Conservation (phyloP, 116 monocot species). For the Cymodocea nodosa region DNA sequence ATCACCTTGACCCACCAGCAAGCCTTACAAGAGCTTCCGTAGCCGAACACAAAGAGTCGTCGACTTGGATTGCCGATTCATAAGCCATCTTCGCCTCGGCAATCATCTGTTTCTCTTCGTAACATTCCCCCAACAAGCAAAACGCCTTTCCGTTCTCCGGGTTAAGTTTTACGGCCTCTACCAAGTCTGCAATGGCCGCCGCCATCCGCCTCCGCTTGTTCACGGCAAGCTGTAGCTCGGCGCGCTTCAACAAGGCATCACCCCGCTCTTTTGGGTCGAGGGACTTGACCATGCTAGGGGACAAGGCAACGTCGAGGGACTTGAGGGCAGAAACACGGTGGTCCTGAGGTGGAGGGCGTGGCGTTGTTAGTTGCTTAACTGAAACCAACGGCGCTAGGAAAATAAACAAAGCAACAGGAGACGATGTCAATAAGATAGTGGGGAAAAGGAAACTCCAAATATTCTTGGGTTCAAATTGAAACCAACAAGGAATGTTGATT, state of each 20-base stretch:
- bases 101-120: constrained; percentile 37
- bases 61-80: constrained; percentile 31
- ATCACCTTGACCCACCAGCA: neutral
- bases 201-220: constrained; percentile 30
- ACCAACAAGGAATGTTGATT: too few species aligned
- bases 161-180: constrained; percentile 38
- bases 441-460: too few species aligned
- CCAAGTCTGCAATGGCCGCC: constrained; percentile 45
- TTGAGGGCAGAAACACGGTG: constrained; percentile 38
- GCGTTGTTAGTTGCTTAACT: too few species aligned
- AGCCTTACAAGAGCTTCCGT: constrained; percentile 36
- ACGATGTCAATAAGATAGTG: too few species aligned
- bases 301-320: constrained; percentile 49
- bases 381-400: too few species aligned
- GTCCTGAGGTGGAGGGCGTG: constrained; percentile 11
- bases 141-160: constrained; percentile 46
- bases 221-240: constrained; percentile 49
- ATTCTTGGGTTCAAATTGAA: too few species aligned
- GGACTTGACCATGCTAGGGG: constrained; percentile 32
- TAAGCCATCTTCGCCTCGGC: constrained; percentile 41
- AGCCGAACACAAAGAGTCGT: constrained; percentile 18
- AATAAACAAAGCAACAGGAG: too few species aligned
- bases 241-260: constrained; percentile 62
- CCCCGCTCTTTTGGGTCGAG: constrained; percentile 40
- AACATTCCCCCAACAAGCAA: constrained; percentile 60